These are phyloP conservation scores for Boletus rufocinnamomeus DNA, from an alignment of 768 basidiomycete species.

Conservation along the genomic window DNA sequence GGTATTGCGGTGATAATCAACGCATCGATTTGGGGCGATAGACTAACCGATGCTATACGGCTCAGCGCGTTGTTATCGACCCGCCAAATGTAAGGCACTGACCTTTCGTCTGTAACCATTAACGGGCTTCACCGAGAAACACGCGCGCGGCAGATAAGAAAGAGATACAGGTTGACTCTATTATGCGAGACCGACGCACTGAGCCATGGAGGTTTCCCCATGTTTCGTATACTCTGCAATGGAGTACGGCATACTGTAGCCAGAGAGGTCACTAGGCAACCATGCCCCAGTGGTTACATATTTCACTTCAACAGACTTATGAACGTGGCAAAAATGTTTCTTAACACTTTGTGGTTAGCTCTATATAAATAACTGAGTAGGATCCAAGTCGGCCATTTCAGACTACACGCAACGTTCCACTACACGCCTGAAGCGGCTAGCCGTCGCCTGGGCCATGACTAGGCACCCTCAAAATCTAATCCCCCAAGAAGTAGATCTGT, in stretches of 20 bases:
- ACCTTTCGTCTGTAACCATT: neutral
- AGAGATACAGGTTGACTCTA: too few species aligned
- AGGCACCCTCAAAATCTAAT: neutral
- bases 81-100: neutral
- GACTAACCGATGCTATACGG: neutral
- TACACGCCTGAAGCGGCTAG: neutral
- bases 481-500: neutral
- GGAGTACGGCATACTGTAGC: too few species aligned
- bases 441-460: neutral
- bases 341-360: neutral
- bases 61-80: neutral
- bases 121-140: too few species aligned
- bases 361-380: neutral
- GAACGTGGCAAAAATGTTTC: neutral
- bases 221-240: too few species aligned
- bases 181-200: too few species aligned
- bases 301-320: neutral
- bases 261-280: too few species aligned
- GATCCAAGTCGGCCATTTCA: neutral
- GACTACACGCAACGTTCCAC: neutral
- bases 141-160: too few species aligned
- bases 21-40: neutral
- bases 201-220: too few species aligned
- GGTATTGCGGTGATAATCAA: too few species aligned
- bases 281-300: neutral